Evolutionary conservation across 257 asterid species (phyloP), one percentile per base, ranked within the genome.

Genomic region (Fraxinus quadrangulata): DNA sequence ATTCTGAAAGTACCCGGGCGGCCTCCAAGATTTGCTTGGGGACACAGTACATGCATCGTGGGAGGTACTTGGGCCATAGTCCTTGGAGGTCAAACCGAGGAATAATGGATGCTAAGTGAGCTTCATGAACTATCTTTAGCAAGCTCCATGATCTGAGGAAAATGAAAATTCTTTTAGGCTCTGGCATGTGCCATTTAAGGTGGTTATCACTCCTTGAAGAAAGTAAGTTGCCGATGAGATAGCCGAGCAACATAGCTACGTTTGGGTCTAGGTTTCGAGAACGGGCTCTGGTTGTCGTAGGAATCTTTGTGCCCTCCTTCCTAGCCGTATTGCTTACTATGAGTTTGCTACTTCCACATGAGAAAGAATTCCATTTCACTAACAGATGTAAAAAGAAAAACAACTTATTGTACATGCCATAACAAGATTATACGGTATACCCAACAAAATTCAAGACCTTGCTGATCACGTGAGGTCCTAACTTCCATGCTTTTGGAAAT

Each of bases 11-110:
- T 94, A 9, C 94, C 97, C 0, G 98, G 98, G 2, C 79, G 89
- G 54, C 96, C 97, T 0, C 98, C 98, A n/a, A 89, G 96, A 73
- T 91, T 87, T 72, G 97, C 97, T 5, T 94, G 98, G 98, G 97
- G 98, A 13, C 97, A 94, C 67, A 88, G 96, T 63, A 92, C 97
- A 1, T 94, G 98, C 73, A 85, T 94, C 70, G 98, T 94, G 67
- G 97, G 98, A 21, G 98, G 97, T 75, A 94, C 97, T 2, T 88
- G 97, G 63, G 98, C 97, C 30, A 86, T 94, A 42, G 97, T 92
- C 72, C 94, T 94, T 12, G 98, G 98, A 66, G 97, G 96, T 69
- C 97, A 90, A 82, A 94, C 97, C 30, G 98, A 97, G 82, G 98
- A 94, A 74, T 97, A 92, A 75, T 94, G 98, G 98, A 94, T 92